Evolutionary conservation across 176 grass and related monocot species (phyloP).

Genomic region (Phyllostachys edulis): DNA sequence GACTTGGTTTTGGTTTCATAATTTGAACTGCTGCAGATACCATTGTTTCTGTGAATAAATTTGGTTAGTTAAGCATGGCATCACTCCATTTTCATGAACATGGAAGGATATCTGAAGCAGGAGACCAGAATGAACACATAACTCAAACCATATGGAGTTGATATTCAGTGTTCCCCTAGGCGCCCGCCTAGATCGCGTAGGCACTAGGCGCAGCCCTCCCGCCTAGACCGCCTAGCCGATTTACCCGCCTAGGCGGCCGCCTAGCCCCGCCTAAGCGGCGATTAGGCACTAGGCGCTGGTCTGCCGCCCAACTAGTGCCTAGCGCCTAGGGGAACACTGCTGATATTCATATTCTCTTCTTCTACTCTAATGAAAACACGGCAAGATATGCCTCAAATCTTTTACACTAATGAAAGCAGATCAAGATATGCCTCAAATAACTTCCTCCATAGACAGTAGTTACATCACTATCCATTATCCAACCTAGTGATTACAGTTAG

Average conservation of each 20-base stretch:
- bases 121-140: neutral
- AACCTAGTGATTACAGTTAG: neutral
- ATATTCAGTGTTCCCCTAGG: too few species aligned
- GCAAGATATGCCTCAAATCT: neutral
- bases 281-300: too few species aligned
- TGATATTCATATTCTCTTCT: neutral
- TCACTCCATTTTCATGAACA: neutral
- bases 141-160: neutral
- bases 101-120: neutral
- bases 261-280: too few species aligned
- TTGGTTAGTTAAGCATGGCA: neutral
- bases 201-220: too few species aligned
- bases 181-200: too few species aligned
- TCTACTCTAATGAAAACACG: neutral
- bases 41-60: slow-evolving; percentile 6
- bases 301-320: too few species aligned
- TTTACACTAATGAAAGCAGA: neutral
- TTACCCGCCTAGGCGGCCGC: too few species aligned
- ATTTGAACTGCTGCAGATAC: neutral
- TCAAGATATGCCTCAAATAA: slow-evolving; percentile 4
- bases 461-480: neutral
- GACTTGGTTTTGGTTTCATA: neutral
- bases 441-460: neutral
- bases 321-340: too few species aligned
- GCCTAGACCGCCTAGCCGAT: too few species aligned